Percentiles rank a stretch among this genome's conserved stretches.
These are phyloP conservation scores for Aspergillus pseudonomiae DNA, from an alignment of 2,329 filamentous ascomycete species.

Conservation along the genomic window DNA sequence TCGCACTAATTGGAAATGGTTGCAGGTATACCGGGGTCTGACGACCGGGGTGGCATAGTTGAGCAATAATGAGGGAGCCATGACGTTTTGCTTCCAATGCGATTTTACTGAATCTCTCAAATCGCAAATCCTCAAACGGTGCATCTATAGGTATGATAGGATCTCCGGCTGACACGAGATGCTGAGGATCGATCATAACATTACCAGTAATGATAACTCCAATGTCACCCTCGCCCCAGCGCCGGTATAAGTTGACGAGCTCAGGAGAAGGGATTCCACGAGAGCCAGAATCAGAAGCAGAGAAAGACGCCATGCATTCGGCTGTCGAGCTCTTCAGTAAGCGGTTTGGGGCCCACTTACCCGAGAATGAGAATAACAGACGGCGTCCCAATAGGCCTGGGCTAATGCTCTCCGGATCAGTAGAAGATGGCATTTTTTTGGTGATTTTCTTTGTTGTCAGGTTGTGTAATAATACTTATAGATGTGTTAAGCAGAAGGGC, in stretches of 20 bases:
- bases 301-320: background rate
- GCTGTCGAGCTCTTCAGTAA: background rate
- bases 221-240: background rate
- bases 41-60: background rate
- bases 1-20: conserved; percentile 1
- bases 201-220: conserved; percentile 1
- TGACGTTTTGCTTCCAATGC: background rate
- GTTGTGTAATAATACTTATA: background rate
- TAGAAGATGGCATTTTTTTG: background rate
- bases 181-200: background rate
- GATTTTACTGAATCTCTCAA: background rate
- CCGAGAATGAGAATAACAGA: background rate
- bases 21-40: background rate
- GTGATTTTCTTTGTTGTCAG: background rate
- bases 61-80: background rate
- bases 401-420: background rate
- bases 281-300: background rate
- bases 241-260: background rate
- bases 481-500: no score
- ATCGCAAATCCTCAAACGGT: background rate
- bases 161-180: background rate
- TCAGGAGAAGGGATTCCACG: background rate
- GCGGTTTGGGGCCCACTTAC: background rate
- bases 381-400: background rate
- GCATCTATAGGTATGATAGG: background rate